phyloP scores from a whole-genome alignment of 441 rosid genomes.

The Mallotus repandus region DNA sequence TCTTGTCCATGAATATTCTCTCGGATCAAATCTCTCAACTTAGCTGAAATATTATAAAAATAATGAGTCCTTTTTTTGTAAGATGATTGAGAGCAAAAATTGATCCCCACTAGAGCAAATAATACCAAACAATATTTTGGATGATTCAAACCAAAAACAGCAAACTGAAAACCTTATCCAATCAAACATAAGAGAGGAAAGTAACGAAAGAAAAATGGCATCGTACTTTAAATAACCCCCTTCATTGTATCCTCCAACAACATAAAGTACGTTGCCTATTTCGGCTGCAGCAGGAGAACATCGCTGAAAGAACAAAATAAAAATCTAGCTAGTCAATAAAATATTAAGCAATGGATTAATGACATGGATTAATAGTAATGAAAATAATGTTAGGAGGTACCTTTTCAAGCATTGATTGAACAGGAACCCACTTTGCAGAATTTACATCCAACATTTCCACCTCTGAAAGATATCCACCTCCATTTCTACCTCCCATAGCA shows the following conservation, averaged over 20 bases:
- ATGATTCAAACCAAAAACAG: not conserved
- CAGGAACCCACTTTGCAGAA: slow-evolving; percentile 63
- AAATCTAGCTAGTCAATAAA: not conserved
- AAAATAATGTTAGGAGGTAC: slow-evolving; percentile 23
- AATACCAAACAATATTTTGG: not conserved
- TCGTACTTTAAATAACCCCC: slow-evolving; percentile 36
- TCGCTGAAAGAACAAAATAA: slow-evolving; percentile 33
- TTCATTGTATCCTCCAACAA: slow-evolving; percentile 45
- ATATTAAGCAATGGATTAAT: not conserved
- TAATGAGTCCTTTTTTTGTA: too few species aligned
- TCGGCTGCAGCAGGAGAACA: slow-evolving; percentile 39
- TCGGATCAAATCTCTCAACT: slow-evolving; percentile 44
- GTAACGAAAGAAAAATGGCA: slow-evolving; percentile 1
- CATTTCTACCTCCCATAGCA: slow-evolving; percentile 79
- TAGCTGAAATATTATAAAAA: slow-evolving; percentile 27
- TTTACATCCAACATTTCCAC: slow-evolving; percentile 86
- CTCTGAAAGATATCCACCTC: slow-evolving; percentile 46
- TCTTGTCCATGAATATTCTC: slow-evolving; percentile 35
- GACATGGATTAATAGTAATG: not conserved
- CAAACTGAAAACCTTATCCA: not conserved
- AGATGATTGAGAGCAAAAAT: not conserved
- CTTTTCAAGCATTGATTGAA: slow-evolving; percentile 64
- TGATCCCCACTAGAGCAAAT: not conserved
- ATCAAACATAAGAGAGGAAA: slow-evolving; percentile 5
- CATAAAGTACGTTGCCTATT: slow-evolving; percentile 35